Evolutionary conservation across 2,329 filamentous ascomycete genomes (phyloP), one percentile per base, ranked within the genome.

Genomic region (Alternaria sp.): DNA sequence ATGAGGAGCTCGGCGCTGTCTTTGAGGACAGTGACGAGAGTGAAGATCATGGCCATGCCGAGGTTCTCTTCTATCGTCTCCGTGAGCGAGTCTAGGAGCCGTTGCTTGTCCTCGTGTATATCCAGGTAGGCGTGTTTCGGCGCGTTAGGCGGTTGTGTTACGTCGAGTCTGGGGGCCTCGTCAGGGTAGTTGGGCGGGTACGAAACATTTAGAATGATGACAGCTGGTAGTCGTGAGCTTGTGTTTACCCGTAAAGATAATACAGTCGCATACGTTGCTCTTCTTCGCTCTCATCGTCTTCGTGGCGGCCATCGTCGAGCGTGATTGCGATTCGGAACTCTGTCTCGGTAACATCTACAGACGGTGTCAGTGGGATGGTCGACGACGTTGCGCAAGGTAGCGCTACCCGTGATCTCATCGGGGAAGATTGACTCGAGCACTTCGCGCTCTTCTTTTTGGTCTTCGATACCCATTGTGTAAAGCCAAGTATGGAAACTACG

Each of bases 361-460:
- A 39, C 31, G 44, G 44, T 34, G 60, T 75, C 56, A 70, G 67
- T 26, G 40, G 40, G 5, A n/a, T n/a, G 14, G 26, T 33, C 24
- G 10, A 24, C 24, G n/a, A 23, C 37, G 37, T 33, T 23, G 51
- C 21, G 41, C 26, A 42, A 11, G 37, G 10, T 2, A 49, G 34
- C n/a, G 10, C 39, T 73, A 94, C 93, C 90, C 85, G 89, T 94
- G 69, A 99, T 97, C 81, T 99, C 95, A 60, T 99, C 94, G 1
- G 95, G 93, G 70, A 98, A 99, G 74, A 99, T 99, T 61, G 94
- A 97, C 75, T 96, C 92, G 76, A 99, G 92, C 70, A 99, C 94
- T 79, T 99, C 95, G 62, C 93, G 89, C 85, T 99, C 95, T 81
- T 99, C 95, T 66, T 89, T 81, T 79, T 99, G 95, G 61, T 99